Evolutionary conservation across 2,329 filamentous ascomycete genomes (phyloP).

Genomic region (Rugonectria rugulosa): DNA sequence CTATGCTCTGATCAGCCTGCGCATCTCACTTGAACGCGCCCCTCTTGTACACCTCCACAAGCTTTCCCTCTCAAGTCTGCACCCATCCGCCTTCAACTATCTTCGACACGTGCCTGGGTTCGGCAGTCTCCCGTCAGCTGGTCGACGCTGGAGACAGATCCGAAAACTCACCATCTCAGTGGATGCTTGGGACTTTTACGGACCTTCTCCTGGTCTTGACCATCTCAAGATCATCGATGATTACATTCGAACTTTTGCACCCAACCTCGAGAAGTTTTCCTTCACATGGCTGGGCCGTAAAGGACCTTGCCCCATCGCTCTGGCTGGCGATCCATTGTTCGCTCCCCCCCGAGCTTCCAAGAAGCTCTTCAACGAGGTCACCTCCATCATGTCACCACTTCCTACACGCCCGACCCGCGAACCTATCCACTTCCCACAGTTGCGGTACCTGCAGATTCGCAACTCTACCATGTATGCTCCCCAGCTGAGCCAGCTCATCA

Average conservation of each 20-base stretch:
- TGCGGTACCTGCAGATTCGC: constrained; percentile 74
- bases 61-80: constrained; percentile 76
- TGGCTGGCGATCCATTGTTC: constrained; percentile 75
- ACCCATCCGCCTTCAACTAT: constrained; percentile 79
- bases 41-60: constrained; percentile 71
- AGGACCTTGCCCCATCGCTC: constrained; percentile 76
- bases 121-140: constrained; percentile 75
- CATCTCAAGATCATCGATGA: constrained; percentile 82
- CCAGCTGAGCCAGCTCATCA: constrained; percentile 75
- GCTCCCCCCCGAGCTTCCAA: constrained; percentile 59
- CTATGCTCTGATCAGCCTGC: constrained; percentile 86
- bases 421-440: constrained; percentile 70
- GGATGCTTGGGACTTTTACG: constrained; percentile 72
- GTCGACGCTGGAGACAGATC: constrained; percentile 80
- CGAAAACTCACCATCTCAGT: constrained; percentile 75
- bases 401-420: constrained; percentile 60
- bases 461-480: constrained; percentile 76
- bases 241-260: constrained; percentile 76
- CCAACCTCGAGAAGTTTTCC: constrained; percentile 71
- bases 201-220: constrained; percentile 66
- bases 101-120: constrained; percentile 78
- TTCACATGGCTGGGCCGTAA: constrained; percentile 82
- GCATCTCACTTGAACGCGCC: constrained; percentile 81
- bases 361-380: constrained; percentile 71
- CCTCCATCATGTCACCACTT: constrained; percentile 69